Evolutionary conservation across 768 basidiomycete species (phyloP).

Genomic region (Guyanaporus albipodus): DNA sequence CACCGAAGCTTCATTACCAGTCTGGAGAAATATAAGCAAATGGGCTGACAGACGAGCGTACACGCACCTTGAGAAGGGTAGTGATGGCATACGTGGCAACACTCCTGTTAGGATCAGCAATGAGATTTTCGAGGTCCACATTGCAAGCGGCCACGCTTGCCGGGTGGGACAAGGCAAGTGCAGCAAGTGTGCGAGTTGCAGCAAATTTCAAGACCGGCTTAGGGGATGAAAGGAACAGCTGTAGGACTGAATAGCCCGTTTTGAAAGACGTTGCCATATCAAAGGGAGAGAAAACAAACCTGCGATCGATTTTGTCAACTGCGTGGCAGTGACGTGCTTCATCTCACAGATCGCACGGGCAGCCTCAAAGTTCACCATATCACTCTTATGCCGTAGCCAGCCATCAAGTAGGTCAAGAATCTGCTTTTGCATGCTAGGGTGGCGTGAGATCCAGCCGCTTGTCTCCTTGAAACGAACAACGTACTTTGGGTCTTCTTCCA

Average conservation of each 20-base stretch:
- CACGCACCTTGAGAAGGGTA: slow-evolving; percentile 83
- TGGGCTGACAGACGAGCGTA: background rate
- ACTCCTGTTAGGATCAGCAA: slow-evolving; percentile 91
- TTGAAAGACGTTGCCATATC: background rate
- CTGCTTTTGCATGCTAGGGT: slow-evolving; percentile 75
- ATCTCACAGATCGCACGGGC: slow-evolving; percentile 97
- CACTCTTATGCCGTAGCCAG: slow-evolving; percentile 96
- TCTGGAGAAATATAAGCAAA: slow-evolving; percentile 45
- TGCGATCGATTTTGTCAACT: slow-evolving; percentile 84
- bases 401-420: slow-evolving; percentile 93
- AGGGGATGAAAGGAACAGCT: slow-evolving; percentile 93
- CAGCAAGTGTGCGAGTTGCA: slow-evolving; percentile 90
- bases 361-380: slow-evolving; percentile 99
- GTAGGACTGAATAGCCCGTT: slow-evolving; percentile 58
- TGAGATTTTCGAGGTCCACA: slow-evolving; percentile 93
- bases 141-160: slow-evolving; percentile 87
- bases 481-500: slow-evolving; percentile 98
- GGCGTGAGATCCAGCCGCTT: background rate
- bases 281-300: slow-evolving; percentile 45
- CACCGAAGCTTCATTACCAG: slow-evolving; percentile 97
- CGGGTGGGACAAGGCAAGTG: slow-evolving; percentile 85
- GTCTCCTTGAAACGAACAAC: slow-evolving; percentile 25
- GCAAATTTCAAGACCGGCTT: slow-evolving; percentile 96
- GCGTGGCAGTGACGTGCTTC: slow-evolving; percentile 72
- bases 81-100: slow-evolving; percentile 99